phyloP scores from a whole-genome alignment of 129 eudicot species.

The Centella asiatica region DNA sequence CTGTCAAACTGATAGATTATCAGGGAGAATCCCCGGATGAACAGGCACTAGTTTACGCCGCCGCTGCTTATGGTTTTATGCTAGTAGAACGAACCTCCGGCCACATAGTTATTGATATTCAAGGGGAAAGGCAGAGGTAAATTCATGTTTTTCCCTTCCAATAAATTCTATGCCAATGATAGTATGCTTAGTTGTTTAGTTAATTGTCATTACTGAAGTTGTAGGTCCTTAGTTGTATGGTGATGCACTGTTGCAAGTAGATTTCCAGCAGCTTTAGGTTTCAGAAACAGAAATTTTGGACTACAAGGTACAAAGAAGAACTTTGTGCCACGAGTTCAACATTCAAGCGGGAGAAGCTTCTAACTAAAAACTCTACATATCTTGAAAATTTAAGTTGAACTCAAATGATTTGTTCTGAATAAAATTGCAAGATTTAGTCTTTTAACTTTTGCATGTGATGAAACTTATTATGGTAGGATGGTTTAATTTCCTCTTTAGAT shows the following conservation, averaged over 20 bases:
- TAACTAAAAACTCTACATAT: too few relatives aligned
- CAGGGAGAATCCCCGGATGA: conserved; percentile 99
- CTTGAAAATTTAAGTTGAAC: neutral
- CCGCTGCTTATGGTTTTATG: conserved; percentile 96
- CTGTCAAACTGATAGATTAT: conserved; percentile 64
- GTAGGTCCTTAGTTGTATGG: conserved; percentile 3
- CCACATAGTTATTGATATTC: conserved; percentile 89
- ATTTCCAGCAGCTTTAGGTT: neutral
- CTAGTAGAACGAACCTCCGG: conserved; percentile 94
- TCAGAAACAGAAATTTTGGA: neutral
- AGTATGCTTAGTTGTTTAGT: neutral
- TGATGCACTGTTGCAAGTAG: neutral
- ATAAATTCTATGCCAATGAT: conserved; percentile 10
- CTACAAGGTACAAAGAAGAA: neutral
- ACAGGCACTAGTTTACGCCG: conserved; percentile 95
- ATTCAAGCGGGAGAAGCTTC: neutral
- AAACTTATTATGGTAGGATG: too few relatives aligned
- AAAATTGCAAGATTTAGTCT: neutral
- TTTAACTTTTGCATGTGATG: neutral
- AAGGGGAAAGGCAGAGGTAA: conserved; percentile 86
- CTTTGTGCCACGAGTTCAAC: neutral
- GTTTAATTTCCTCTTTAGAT: too few relatives aligned
- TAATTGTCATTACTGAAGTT: neutral
- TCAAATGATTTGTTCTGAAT: neutral
- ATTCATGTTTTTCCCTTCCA: conserved; percentile 11